phyloP scores from a whole-genome alignment of 768 basidiomycete genomes.

The Plicaturopsis crispa region DNA sequence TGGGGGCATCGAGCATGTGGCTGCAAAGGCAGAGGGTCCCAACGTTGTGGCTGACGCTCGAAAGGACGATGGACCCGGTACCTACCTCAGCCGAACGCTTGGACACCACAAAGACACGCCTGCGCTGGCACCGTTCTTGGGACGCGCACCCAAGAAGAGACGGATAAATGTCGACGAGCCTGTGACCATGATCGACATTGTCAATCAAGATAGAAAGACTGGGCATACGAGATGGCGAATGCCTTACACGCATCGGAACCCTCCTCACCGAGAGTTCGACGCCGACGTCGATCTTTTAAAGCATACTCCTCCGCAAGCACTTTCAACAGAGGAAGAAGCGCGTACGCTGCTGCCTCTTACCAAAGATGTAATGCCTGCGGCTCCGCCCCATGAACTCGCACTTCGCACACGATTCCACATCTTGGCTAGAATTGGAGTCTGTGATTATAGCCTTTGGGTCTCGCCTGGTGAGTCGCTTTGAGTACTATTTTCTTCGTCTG shows the following conservation, averaged over 20 bases:
- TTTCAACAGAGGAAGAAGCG: slow-evolving; percentile 10
- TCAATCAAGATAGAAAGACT: not conserved
- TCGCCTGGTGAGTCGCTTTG: slow-evolving; percentile 24
- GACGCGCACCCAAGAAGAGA: slow-evolving; percentile 32
- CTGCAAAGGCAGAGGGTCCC: slow-evolving; percentile 14
- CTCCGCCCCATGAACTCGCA: slow-evolving; percentile 2
- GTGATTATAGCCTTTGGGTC: slow-evolving; percentile 38
- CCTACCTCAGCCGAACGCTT: slow-evolving; percentile 37
- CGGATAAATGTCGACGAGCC: slow-evolving; percentile 28
- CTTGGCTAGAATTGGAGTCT: slow-evolving; percentile 29
- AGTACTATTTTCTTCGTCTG: no score
- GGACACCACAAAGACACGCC: slow-evolving; percentile 45
- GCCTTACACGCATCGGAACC: slow-evolving; percentile 31
- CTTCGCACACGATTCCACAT: slow-evolving; percentile 37
- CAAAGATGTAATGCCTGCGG: not conserved
- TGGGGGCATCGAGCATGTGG: slow-evolving; percentile 13
- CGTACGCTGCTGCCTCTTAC: not conserved
- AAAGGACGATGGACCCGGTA: slow-evolving; percentile 23
- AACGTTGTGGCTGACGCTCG: slow-evolving; percentile 7
- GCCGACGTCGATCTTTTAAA: no score
- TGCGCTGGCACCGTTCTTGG: slow-evolving; percentile 42
- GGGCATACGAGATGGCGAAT: slow-evolving; percentile 23
- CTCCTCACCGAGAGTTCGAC: slow-evolving; percentile 30
- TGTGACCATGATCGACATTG: slow-evolving; percentile 15
- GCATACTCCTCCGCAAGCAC: no score